Evolutionary conservation across 441 rosid species (phyloP).

Genomic region (Brassica balearica): DNA sequence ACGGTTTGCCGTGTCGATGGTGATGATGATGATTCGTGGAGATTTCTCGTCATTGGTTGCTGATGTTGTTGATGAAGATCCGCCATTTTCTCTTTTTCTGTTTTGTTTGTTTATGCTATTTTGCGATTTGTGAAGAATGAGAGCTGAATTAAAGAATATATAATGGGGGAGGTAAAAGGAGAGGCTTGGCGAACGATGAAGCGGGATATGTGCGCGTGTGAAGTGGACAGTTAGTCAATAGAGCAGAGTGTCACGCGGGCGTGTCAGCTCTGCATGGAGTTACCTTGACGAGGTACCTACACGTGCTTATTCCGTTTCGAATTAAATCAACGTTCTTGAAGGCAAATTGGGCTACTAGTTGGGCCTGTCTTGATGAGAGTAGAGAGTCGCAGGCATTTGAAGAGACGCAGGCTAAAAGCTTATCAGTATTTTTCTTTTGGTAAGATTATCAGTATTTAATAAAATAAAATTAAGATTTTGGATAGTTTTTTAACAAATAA

Average conservation of each 20-base stretch:
- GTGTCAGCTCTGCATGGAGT: constrained; percentile 42
- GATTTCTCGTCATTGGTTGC: constrained; percentile 27
- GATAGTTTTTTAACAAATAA: no score
- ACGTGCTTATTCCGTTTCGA: neutral
- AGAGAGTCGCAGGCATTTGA: no score
- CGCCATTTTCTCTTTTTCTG: neutral
- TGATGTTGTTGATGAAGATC: constrained; percentile 40
- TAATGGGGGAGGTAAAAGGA: neutral
- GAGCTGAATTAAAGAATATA: neutral
- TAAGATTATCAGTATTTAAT: no score
- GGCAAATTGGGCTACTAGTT: neutral
- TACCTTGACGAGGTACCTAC: constrained; percentile 3
- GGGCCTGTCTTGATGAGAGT: neutral
- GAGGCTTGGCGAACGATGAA: constrained; percentile 21
- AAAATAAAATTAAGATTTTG: no score
- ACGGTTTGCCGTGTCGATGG: constrained; percentile 47
- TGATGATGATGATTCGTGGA: constrained; percentile 42
- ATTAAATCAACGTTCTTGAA: constrained; percentile 1
- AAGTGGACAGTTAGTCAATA: constrained; percentile 6
- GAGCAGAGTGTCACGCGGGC: constrained; percentile 17
- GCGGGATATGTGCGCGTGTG: constrained; percentile 3
- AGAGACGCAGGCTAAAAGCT: no score
- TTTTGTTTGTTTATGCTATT: neutral
- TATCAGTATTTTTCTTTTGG: no score
- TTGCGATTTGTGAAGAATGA: neutral